Evolutionary conservation across 176 grass and related monocot genomes (phyloP), one percentile per base, ranked within the genome.

Genomic region (Oryza glaberrima): DNA sequence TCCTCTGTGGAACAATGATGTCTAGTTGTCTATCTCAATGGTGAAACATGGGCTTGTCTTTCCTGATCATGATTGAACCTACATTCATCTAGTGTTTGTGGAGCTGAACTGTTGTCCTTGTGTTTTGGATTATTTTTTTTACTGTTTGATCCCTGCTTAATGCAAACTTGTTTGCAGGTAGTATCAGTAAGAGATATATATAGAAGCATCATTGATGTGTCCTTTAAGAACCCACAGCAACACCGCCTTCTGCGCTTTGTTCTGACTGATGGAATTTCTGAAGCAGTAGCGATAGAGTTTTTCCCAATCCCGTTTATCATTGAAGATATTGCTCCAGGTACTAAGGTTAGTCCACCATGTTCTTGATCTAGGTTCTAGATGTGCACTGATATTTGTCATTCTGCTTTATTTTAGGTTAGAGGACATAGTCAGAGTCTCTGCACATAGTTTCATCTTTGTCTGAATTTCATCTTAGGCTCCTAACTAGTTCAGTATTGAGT

Each of bases 161-260:
- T 84, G 12, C 67, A 15, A 60, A 66, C 17, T 52, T 43, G 1
- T 70, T 38, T 46, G 17, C 85, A 97, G 92, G 45, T 98, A 72
- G 69, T 95, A 17, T 98, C 95, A 88, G 63, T 86, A 41, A 91
- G 92, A n/a, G 89, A 98, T 77, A 95, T 93, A 91, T 93, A 91
- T 79, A 87, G 69, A 69, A 92, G 93, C 69, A 91, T 20, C 66
- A 88, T 95, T 58, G 91, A 93, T 81, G 87, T 85, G 19, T 93
- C 93, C 14, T 92, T 93, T 54, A 95, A 92, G 76, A 92, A 89
- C 34, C 77, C 87, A 0, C 81, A 93, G 15, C 85, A 86, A 67
- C 45, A 67, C 11, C 83, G 89, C 45, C 91, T 98, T 75, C 80
- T 95, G 49, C 82, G 87, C 19, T 95, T 95, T 51, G 35, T 32